Evolutionary conservation across 2,329 filamentous ascomycete species (phyloP), one percentile per base, ranked within the genome.

Genomic region (Leptographium flavum): DNA sequence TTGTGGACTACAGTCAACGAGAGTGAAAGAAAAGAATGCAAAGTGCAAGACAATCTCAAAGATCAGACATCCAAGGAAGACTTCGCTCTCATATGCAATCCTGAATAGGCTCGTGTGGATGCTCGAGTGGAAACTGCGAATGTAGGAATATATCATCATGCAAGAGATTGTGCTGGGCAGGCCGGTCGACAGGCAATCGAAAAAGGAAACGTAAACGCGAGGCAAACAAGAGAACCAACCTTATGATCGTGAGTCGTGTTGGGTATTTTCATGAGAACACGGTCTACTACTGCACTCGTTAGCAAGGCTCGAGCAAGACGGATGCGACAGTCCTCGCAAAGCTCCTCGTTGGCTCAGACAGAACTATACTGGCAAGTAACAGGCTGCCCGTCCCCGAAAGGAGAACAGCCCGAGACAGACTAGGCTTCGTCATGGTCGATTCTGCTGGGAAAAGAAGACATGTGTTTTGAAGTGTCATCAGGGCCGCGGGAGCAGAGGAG

Each of bases 101-200:
- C 73, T 66, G 68, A 71, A 28, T 40, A 76, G 77, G 77, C 79
- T 81, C 76, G 62, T 55, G 71, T 73, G 46, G 49, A 48, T 52
- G 73, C 78, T 83, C 79, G 70, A 83, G 82, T 84, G 81, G 78
- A 87, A 87, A 87, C 82, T 87, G 82, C 82, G 81, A 87, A 86
- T 84, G 70, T 75, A 68, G 71, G 63, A 70, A 73, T 73, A 63
- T 79, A 83, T 83, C 79, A 83, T 84, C 80, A 83, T 78, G 56
- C 14, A 55, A 58, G 60, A 55, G 45, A n/a, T n/a, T n/a, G n/a
- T n/a, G n/a, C n/a, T n/a, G n/a, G n/a, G n/a, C n/a, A n/a, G n/a
- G n/a, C n/a, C n/a, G n/a, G n/a, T n/a, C n/a, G n/a, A 28, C 27
- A 9, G 27, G 8, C 13, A 11, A 28, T n/a, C 27, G 27, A 28